Percentiles rank a stretch among this genome's conserved stretches.
phyloP scores from a whole-genome alignment of 2,329 filamentous ascomycete genomes.

The Epichloe coenophiala region DNA sequence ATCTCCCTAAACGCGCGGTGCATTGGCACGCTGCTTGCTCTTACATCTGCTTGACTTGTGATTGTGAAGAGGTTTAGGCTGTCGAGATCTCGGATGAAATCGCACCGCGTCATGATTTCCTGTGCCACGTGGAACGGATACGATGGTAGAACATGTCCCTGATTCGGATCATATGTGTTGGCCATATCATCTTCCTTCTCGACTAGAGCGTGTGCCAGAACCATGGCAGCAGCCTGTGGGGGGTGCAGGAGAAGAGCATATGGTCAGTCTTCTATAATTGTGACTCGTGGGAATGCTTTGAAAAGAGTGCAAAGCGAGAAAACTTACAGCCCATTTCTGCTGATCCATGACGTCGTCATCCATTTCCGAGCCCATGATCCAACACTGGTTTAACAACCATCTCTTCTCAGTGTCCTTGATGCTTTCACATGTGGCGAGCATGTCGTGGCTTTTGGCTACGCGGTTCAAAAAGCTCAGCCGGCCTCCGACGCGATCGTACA shows the following conservation, averaged over 20 bases:
- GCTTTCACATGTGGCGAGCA: slow-evolving; percentile 65
- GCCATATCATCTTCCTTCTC: slow-evolving; percentile 57
- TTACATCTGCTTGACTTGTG: slow-evolving; percentile 71
- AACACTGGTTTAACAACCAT: slow-evolving; percentile 68
- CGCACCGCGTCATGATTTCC: slow-evolving; percentile 87
- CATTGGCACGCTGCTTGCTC: slow-evolving; percentile 93
- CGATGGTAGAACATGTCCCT: slow-evolving; percentile 65
- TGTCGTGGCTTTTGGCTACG: slow-evolving; percentile 75
- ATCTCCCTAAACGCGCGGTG: slow-evolving; percentile 82
- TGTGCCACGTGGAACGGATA: slow-evolving; percentile 73
- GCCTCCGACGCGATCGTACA: slow-evolving; percentile 81
- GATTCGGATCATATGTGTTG: slow-evolving; percentile 50
- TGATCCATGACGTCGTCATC: slow-evolving; percentile 98
- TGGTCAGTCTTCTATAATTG: background rate
- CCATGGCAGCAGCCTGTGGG: slow-evolving; percentile 71
- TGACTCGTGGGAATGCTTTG: background rate
- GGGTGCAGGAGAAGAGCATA: background rate
- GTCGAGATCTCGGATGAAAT: slow-evolving; percentile 89
- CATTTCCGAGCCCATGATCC: slow-evolving; percentile 60
- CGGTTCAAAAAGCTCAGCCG: slow-evolving; percentile 77
- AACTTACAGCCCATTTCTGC: slow-evolving; percentile 74
- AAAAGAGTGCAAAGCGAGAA: background rate
- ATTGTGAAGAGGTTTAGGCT: slow-evolving; percentile 93
- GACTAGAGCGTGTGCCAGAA: slow-evolving; percentile 82
- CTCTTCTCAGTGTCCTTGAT: slow-evolving; percentile 57